Percentiles rank a stretch among this genome's conserved stretches.
These are phyloP conservation scores for Nicotiana tomentosiformis DNA, from an alignment of 257 asterid genomes.

Conservation along the genomic window DNA sequence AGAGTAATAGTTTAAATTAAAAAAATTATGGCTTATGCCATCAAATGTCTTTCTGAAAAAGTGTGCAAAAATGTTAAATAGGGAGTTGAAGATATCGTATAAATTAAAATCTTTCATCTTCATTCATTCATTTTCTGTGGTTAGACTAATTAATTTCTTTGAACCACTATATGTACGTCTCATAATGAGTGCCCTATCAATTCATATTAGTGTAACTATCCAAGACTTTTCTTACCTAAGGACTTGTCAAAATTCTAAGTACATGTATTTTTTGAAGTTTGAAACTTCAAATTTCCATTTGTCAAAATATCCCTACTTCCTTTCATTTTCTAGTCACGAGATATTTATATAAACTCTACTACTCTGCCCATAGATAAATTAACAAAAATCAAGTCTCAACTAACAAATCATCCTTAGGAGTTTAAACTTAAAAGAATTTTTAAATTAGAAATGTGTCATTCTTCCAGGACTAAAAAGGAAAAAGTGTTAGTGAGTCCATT, in stretches of 20 bases:
- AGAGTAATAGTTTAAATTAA: too few relatives aligned
- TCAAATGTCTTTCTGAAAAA: too few relatives aligned
- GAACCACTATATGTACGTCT: too few relatives aligned
- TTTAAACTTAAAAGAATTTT: not conserved
- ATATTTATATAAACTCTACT: not conserved
- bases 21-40: too few relatives aligned
- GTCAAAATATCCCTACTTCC: not conserved
- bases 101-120: too few relatives aligned
- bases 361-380: not conserved
- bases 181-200: not conserved
- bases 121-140: too few relatives aligned
- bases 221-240: not conserved
- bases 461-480: not conserved
- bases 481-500: too few relatives aligned
- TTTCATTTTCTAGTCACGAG: not conserved
- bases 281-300: not conserved
- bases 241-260: not conserved
- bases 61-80: too few relatives aligned
- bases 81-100: too few relatives aligned
- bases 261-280: not conserved
- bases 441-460: not conserved
- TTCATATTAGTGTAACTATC: not conserved
- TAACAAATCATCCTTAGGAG: too few relatives aligned
- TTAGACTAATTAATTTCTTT: too few relatives aligned
- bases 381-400: not conserved